These are phyloP conservation scores for Carex arenaria DNA, from an alignment of 202 grass and related monocot genomes.

Conservation along the genomic window DNA sequence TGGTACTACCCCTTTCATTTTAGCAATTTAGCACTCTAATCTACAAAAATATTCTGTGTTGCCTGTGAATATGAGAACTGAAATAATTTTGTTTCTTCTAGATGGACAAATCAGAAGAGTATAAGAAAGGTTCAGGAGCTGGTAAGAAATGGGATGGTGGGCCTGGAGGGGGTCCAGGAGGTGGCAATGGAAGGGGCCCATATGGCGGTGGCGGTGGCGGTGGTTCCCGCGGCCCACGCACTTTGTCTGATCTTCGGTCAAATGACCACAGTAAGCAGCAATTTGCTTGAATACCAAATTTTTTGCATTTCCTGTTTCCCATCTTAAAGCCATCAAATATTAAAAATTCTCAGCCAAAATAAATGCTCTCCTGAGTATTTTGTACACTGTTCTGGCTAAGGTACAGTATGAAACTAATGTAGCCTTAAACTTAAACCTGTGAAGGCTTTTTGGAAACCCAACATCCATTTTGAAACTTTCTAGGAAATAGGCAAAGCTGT, in stretches of 20 bases:
- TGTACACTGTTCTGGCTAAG: not conserved
- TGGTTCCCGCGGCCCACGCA: constrained; percentile 54
- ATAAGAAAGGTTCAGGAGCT: constrained; percentile 73
- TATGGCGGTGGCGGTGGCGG: constrained; percentile 48
- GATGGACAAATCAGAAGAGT: constrained; percentile 75
- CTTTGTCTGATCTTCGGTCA: constrained; percentile 57
- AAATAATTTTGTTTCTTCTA: constrained; percentile 25
- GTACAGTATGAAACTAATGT: not conserved
- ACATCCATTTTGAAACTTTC: not conserved
- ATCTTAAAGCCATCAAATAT: not conserved
- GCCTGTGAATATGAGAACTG: not conserved
- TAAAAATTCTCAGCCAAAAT: not conserved
- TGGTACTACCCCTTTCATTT: not conserved
- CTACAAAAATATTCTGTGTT: not conserved
- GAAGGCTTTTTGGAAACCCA: not conserved
- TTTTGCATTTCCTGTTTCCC: not conserved
- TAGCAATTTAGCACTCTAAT: not conserved
- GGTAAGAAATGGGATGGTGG: constrained; percentile 98
- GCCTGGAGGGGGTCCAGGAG: constrained; percentile 69
- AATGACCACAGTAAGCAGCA: constrained; percentile 71
- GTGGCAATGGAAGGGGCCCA: constrained; percentile 55
- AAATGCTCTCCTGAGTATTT: not conserved
- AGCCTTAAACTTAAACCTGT: not conserved
- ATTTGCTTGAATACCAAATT: constrained; percentile 14
- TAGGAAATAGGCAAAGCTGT: not conserved